A percentile compares a stretch with the other conserved stretches of the same genome.
Evolutionary conservation across 306 rosid genomes (phyloP).

Genomic region (Abrus pulchellus): DNA sequence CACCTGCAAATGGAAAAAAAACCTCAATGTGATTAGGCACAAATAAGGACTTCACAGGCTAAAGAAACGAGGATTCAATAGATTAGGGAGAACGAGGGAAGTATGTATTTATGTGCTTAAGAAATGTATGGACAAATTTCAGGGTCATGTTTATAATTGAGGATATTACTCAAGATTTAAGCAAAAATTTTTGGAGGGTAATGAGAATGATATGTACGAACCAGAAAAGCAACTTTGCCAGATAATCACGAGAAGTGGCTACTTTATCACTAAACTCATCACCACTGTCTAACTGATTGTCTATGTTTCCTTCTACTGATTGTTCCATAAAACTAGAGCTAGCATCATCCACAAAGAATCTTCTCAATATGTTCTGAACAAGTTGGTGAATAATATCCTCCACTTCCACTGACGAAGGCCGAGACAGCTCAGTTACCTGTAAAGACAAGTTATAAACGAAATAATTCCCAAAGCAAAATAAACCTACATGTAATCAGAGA

Average conservation of each 20-base stretch:
- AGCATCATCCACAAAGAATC: slow-evolving; percentile 66
- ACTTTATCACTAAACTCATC: slow-evolving; percentile 61
- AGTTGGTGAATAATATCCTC: slow-evolving; percentile 91
- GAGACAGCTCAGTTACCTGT: slow-evolving; percentile 86
- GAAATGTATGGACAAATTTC: not conserved
- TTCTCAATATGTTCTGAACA: slow-evolving; percentile 72
- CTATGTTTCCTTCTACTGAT: slow-evolving; percentile 52
- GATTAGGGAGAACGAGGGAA: not conserved
- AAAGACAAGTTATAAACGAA: slow-evolving; percentile 40
- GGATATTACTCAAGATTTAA: not conserved
- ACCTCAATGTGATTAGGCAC: slow-evolving; percentile 20
- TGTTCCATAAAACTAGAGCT: slow-evolving; percentile 57
- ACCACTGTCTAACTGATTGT: slow-evolving; percentile 50
- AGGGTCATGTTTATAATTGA: not conserved
- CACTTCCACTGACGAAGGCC: slow-evolving; percentile 85
- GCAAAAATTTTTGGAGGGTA: slow-evolving; percentile 13
- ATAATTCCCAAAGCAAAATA: slow-evolving; percentile 22
- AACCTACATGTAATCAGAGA: not conserved
- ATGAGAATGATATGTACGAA: slow-evolving; percentile 53
- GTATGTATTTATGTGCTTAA: not conserved
- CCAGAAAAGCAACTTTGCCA: slow-evolving; percentile 98
- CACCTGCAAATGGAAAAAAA: slow-evolving; percentile 72
- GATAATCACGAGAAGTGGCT: slow-evolving; percentile 88
- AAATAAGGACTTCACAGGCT: not conserved
- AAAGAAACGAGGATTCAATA: slow-evolving; percentile 4